These are phyloP conservation scores for Dothideomycetidae sp. DNA, from an alignment of 2,329 filamentous ascomycete species.

Conservation along the genomic window DNA sequence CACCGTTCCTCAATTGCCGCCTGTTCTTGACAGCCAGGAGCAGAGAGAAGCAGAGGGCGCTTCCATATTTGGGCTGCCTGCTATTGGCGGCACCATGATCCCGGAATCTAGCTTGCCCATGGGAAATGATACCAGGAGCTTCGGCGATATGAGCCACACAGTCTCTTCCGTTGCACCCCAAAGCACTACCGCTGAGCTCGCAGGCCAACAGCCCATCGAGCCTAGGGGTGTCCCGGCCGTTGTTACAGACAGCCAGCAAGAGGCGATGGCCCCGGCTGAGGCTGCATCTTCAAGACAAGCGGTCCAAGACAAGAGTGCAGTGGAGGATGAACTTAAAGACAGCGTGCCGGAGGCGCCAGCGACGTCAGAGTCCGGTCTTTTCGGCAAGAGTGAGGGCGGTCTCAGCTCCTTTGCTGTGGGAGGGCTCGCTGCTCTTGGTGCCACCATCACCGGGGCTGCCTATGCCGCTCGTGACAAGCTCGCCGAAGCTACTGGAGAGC, in stretches of 20 bases:
- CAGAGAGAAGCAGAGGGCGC: constrained; percentile 27
- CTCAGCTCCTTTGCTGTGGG: constrained; percentile 26
- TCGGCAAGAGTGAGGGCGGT: constrained; percentile 22
- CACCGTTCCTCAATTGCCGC: constrained; percentile 28
- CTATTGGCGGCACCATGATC: constrained; percentile 47
- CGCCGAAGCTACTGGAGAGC: constrained; percentile 10
- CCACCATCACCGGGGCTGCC: constrained; percentile 26
- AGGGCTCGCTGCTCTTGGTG: constrained; percentile 27
- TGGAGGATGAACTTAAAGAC: constrained; percentile 56
- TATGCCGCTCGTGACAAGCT: constrained; percentile 25
- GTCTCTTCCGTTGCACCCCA: constrained; percentile 30
- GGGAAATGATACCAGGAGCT: constrained; percentile 26
- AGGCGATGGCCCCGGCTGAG: constrained; percentile 47
- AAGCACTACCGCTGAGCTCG: constrained; percentile 34
- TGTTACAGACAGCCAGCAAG: constrained; percentile 58
- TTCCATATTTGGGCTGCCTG: constrained; percentile 33
- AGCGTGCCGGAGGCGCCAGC: constrained; percentile 39
- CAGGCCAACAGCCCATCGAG: constrained; percentile 31
- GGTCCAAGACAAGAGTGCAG: constrained; percentile 54
- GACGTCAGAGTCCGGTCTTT: constrained; percentile 20
- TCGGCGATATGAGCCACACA: constrained; percentile 26
- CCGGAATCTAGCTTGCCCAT: constrained; percentile 74
- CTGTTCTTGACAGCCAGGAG: constrained; percentile 32
- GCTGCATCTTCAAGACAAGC: constrained; percentile 51
- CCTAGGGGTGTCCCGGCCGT: constrained; percentile 42